Base-by-base conservation (phyloP, 495 filamentous ascomycete genomes). In the Neurospora sp. region DNA sequence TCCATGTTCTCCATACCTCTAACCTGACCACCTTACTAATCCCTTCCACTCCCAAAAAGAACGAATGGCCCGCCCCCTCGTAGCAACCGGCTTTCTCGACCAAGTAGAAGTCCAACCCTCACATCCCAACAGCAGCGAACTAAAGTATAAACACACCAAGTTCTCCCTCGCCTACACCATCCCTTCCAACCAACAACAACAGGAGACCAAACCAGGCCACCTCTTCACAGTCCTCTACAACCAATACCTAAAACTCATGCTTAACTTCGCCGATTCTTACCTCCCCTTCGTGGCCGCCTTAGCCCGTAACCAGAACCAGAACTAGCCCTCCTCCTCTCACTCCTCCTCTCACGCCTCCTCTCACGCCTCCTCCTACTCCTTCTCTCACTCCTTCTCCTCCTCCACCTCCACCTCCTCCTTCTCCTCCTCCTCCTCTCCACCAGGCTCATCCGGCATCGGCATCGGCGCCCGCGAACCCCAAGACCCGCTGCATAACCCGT, bases 201-300 rank as follows among this genome's bases (percentile, higher is more conserved):
- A 18, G 0, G 23, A 62, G 7, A 9, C 27, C 6, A 54, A 48
- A 10, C 73, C 77, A 6, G 77, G 74, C 37, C 66, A 79, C 11
- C 48, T 79, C 6, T 79, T 77, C 76, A 42, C 73, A 5, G 54
- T 71, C 42, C 72, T 77, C 71, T 79, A 76, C 44, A 73, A 77
- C 71, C 41, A 75, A 23, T 79, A 72, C 72, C 71, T 73, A 73
- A 77, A 73, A 46, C 73, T 74, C 54, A 74, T 75, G 72, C 35
- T 70, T 71, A 69, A 71, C 42, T 76, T 77, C 20, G 71, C 76
- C 72, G 74, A 77, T 35, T 31, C 23, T 20, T 77, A 79, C 66
- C 74, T 77, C 27, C 54, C 54, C 14, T 9, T 62, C 3, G 27
- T 62, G n/a, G 76, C 39, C 16, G 71, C 23, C 14, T 18, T 35